These are phyloP conservation scores for Amphirosellinia nigrospora DNA, from an alignment of 495 filamentous ascomycete species.

Conservation along the genomic window DNA sequence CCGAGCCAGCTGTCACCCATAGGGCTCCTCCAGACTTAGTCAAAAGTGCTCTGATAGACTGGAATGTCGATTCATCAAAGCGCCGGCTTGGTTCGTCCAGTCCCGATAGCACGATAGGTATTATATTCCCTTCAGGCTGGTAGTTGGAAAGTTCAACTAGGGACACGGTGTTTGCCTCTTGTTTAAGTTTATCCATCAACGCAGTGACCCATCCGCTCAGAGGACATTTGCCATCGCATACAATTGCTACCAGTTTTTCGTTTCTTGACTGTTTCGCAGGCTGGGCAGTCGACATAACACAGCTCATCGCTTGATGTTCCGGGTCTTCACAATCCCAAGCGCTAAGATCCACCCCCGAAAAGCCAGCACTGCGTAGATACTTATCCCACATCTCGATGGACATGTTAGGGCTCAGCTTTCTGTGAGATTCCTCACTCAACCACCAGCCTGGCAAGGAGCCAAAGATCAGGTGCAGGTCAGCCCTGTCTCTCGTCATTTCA, in stretches of 20 bases:
- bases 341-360: constrained; percentile 50
- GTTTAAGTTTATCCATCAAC: too few relatives aligned
- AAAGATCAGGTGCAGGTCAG: constrained; percentile 40
- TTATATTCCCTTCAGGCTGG: too few relatives aligned
- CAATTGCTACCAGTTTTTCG: background rate
- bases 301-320: background rate
- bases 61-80: background rate
- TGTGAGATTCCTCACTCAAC: constrained; percentile 44
- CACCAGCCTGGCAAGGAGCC: constrained; percentile 53
- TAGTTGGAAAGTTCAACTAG: too few relatives aligned
- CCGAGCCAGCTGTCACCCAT: constrained; percentile 45
- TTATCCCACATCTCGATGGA: constrained; percentile 43
- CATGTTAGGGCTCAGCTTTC: constrained; percentile 41
- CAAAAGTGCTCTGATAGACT: background rate
- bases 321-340: constrained; percentile 19
- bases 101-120: too few relatives aligned
- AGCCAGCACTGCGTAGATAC: constrained; percentile 40
- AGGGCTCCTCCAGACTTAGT: constrained; percentile 33
- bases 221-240: background rate
- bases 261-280: background rate
- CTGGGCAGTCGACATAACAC: background rate
- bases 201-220: too few relatives aligned
- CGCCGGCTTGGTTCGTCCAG: too few relatives aligned
- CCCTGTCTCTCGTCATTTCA: constrained; percentile 44
- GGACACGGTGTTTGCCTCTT: too few relatives aligned